These are phyloP conservation scores for Amauroascus niger DNA, from an alignment of 2,329 filamentous ascomycete genomes.

Conservation along the genomic window DNA sequence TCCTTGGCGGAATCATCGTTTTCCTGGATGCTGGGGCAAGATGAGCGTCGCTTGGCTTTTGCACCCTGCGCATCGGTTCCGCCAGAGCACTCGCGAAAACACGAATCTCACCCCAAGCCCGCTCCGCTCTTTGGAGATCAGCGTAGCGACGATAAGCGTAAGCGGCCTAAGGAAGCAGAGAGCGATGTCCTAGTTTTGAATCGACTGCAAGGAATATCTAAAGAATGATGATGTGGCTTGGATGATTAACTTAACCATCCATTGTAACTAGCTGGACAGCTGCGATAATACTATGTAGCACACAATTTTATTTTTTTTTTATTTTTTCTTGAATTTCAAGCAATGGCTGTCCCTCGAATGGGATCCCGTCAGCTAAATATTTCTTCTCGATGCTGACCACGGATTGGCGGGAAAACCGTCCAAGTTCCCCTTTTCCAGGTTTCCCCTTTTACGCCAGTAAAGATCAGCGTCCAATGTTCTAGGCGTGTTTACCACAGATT, in stretches of 20 bases:
- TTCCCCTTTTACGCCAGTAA: background rate
- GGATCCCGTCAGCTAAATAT: background rate
- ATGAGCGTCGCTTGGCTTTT: constrained; percentile 37
- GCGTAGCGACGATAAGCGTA: constrained; percentile 20
- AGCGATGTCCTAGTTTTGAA: constrained; percentile 32
- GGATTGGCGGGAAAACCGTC: background rate
- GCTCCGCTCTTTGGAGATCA: constrained; percentile 24
- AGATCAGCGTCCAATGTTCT: background rate
- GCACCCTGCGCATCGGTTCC: constrained; percentile 38
- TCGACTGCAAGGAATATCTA: constrained; percentile 17
- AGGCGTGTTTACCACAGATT: background rate
- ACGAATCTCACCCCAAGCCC: background rate
- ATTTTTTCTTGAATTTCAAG: no score
- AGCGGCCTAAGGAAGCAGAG: constrained; percentile 26
- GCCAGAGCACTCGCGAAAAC: constrained; percentile 29
- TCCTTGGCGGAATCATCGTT: constrained; percentile 40
- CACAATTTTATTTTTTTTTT: background rate
- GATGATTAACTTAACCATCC: background rate
- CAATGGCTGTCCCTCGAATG: background rate
- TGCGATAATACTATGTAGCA: background rate
- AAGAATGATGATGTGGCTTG: constrained; percentile 4
- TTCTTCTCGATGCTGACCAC: background rate
- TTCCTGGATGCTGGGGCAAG: constrained; percentile 43
- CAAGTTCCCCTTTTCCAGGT: background rate
- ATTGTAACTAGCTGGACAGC: background rate